Base-by-base conservation (phyloP, 2,329 filamentous ascomycete genomes). In the Neofusicoccum umdonicola region DNA sequence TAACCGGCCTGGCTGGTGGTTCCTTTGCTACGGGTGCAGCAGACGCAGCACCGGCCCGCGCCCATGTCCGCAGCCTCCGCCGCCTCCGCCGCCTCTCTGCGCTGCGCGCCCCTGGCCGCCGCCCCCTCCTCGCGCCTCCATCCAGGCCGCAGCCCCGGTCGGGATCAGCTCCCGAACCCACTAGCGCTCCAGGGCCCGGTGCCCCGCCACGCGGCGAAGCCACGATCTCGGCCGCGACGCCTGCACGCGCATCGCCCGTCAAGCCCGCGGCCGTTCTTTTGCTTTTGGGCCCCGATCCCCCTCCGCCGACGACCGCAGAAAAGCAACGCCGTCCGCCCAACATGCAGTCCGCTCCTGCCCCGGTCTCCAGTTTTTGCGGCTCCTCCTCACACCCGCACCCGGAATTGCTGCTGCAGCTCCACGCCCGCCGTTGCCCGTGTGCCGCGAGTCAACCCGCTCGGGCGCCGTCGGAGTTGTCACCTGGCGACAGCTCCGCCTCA, bases 201-300 rank as follows among this genome's bases (percentile, higher is more conserved):
- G 62, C 51, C 51, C 50, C 54, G 63, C 63, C 63, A 60, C 63
- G 54, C 54, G 63, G 50, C 22, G 11, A 52, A 50, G 56, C 54
- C 54, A 65, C 63, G 45, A 65, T 65, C 63, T 52, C 54, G 56
- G 45, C 47, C 17, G 9, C 22, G 6, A 11, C 48, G 56, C 56
- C 56, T 19, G 56, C 56, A 60, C 54, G 39, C 54, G 22, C 39
- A 57, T 22, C 19, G 19, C 19, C 19, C 19, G 19, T 22, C 19
- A 22, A 22, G 2, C 19, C 19, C 19, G 19, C 19, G 2, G 19
- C 19, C 19, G 19, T 22, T 5, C 13, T 15, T 22, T 58, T 58
- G 19, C 39, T 45, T 58, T 58, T 45, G 8, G 7, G 7, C 51
- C 39, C 13, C 22, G 54, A 31, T 31, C 15, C n/a, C 22, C 8